Evolutionary conservation across 345 rosid species (phyloP).

Genomic region (Brassica carinata): DNA sequence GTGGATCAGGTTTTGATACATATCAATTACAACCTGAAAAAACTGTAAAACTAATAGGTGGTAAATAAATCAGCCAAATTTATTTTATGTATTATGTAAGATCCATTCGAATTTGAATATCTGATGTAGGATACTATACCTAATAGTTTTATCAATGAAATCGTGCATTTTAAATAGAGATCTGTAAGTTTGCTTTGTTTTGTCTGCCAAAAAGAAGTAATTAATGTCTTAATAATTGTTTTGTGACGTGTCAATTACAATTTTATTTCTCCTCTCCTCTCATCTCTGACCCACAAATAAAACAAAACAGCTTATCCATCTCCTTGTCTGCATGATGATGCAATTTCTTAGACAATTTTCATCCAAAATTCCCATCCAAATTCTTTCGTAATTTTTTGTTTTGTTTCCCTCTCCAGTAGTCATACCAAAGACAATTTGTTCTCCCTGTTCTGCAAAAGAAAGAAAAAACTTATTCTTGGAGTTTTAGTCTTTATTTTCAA

Average conservation of each 20-base stretch:
- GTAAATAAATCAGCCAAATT: too few species aligned
- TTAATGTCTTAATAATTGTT: constrained; percentile 27
- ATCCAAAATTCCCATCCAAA: constrained; percentile 11
- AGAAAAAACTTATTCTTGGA: constrained; percentile 4
- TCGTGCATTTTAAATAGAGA: constrained; percentile 19
- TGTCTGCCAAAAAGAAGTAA: not conserved
- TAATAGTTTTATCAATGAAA: not conserved
- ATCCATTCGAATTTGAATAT: too few species aligned
- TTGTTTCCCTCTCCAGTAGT: not conserved
- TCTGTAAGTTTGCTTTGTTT: not conserved
- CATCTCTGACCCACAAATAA: constrained; percentile 34
- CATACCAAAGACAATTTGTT: not conserved
- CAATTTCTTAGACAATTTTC: constrained; percentile 1
- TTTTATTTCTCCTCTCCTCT: constrained; percentile 12
- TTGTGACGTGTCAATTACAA: constrained; percentile 31
- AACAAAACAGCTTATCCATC: constrained; percentile 32
- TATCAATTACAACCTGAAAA: too few species aligned
- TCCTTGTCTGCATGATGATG: constrained; percentile 33
- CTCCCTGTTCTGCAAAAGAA: not conserved
- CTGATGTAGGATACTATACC: too few species aligned
- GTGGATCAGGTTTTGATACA: too few species aligned
- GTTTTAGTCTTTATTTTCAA: constrained; percentile 26
- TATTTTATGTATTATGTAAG: too few species aligned
- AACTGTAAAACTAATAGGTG: too few species aligned
- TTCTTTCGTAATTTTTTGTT: constrained; percentile 19